Conservation (phyloP, 2,329 filamentous ascomycete species). For the Hypoxylon sp. region DNA sequence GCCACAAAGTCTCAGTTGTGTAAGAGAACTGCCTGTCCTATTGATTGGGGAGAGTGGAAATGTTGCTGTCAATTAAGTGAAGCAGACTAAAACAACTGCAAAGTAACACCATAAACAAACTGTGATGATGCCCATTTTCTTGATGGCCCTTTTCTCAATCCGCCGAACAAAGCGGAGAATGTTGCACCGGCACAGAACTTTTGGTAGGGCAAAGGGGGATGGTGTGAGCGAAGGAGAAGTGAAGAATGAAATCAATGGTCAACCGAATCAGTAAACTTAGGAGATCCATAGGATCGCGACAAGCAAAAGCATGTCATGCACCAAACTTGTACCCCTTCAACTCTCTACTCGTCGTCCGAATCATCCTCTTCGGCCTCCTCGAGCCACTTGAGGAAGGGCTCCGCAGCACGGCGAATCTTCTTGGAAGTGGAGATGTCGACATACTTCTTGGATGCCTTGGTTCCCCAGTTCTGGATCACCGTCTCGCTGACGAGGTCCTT, state of each 20-base stretch:
- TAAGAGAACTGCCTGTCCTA: neutral
- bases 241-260: neutral
- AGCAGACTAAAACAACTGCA: slow-evolving; percentile 17
- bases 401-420: slow-evolving; percentile 94
- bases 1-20: neutral
- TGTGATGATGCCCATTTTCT: slow-evolving; percentile 1
- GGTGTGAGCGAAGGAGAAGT: neutral
- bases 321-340: slow-evolving; percentile 1
- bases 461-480: slow-evolving; percentile 88
- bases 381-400: slow-evolving; percentile 95
- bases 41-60: slow-evolving; percentile 24
- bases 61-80: slow-evolving; percentile 17
- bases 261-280: slow-evolving; percentile 23
- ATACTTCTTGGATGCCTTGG: slow-evolving; percentile 98
- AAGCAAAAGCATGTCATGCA: slow-evolving; percentile 3
- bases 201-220: slow-evolving; percentile 15
- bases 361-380: slow-evolving; percentile 85
- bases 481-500: slow-evolving; percentile 91
- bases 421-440: slow-evolving; percentile 89
- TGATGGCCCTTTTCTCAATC: slow-evolving; percentile 19
- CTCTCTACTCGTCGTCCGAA: slow-evolving; percentile 66
- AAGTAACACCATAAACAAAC: slow-evolving; percentile 11
- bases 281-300: slow-evolving; percentile 13
- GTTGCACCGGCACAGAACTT: slow-evolving; percentile 16
- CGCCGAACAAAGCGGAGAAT: slow-evolving; percentile 9